Base-by-base conservation (phyloP, 805 yeast genomes). In the Kodamaea laetipori region DNA sequence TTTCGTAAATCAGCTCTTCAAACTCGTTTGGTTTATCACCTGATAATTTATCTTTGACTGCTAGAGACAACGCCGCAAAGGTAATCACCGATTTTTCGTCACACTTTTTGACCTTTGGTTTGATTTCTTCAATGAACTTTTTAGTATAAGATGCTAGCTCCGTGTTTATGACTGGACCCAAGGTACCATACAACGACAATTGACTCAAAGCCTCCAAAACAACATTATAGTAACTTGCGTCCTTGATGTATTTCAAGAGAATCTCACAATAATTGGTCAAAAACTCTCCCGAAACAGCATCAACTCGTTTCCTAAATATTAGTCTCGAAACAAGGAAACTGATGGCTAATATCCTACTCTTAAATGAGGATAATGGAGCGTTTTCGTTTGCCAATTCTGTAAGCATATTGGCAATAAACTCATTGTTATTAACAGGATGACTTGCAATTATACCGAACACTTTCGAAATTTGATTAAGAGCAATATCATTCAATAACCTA, bases 71-170 rank as follows among this genome's bases (percentile, higher is more conserved):
- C 44, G 73, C 67, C 0, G 89, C 78, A 57, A 83, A 71, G 0
- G 85, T 66, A 28, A 78, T 56, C 4, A 80, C 71, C 0, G 90
- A 76, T 23, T 59, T 66, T 48, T 87, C 95, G 49, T 82, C 81
- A 39, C 71, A 67, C 49, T 76, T 78, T 49, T 78, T 76, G 5
- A 79, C 78, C 33, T 68, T 67, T 0, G 71, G 62, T 31, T 61
- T 57, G 6, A 78, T 55, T 2, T 48, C 46, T 0, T 19, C 37
- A 19, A 61, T 54, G 31, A 58, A 48, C 0, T 52, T 37, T 0
- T 51, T 50, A 4, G 68, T 46, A 1, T 54, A 51, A 6, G 51
- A 50, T n/a, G 41, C 42, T 16, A 51, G 13, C 6, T 37, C 32
- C n/a, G 33, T 7, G 10, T 50, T 49, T 5, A 47, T 37, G 11